Evolutionary conservation across 106 monocot species (phyloP).

Genomic region (Dioscorea dumetorum): DNA sequence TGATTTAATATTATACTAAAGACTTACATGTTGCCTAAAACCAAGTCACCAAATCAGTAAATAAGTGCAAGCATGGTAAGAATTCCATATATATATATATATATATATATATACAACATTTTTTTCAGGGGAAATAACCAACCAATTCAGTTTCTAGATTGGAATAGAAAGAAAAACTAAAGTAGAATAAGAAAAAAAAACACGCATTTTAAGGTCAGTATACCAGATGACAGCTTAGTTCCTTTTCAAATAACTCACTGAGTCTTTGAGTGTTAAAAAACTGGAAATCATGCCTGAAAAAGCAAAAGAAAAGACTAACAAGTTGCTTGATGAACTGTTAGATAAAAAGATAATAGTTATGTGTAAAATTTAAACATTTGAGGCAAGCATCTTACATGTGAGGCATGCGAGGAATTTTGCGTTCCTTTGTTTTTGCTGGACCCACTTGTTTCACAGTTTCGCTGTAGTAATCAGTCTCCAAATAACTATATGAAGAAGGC

Average conservation of each 20-base stretch:
- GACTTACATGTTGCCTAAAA: too few species aligned
- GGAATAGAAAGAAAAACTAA: neutral
- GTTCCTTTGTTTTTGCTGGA: conserved; percentile 83
- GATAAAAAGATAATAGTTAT: too few species aligned
- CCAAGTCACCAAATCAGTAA: too few species aligned
- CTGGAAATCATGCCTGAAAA: conserved; percentile 97
- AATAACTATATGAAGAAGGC: conserved; percentile 50
- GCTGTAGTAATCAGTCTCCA: conserved; percentile 94
- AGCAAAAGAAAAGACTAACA: neutral
- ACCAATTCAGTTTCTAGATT: neutral
- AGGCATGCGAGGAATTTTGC: conserved; percentile 93
- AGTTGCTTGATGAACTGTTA: neutral
- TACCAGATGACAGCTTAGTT: conserved; percentile 96
- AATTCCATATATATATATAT: too few species aligned
- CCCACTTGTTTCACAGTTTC: conserved; percentile 88
- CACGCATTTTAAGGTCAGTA: neutral
- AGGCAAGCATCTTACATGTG: conserved; percentile 63
- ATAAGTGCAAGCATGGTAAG: too few species aligned
- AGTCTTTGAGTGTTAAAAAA: conserved; percentile 93
- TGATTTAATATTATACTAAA: too few species aligned
- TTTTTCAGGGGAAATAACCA: neutral
- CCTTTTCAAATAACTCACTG: conserved; percentile 94
- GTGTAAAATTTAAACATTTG: too few species aligned
- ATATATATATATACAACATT: too few species aligned
- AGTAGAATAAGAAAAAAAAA: neutral